Evolutionary conservation across 805 yeast species (phyloP).

Genomic region (Ogataea polymorpha): DNA sequence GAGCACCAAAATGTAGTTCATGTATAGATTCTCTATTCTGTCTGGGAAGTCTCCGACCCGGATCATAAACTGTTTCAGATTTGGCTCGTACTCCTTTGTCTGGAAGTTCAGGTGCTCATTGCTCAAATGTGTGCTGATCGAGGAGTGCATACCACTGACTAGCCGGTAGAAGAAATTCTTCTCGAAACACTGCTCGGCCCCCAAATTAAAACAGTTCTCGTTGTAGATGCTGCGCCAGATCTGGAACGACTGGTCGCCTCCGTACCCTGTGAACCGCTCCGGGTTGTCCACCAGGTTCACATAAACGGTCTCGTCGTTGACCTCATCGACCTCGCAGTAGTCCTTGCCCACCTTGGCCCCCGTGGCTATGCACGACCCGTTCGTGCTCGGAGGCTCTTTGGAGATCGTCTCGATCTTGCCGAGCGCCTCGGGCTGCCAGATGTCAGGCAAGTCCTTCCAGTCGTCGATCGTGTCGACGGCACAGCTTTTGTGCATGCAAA

Average conservation of each 20-base stretch:
- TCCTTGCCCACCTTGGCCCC: constrained; percentile 34
- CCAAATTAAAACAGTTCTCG: constrained; percentile 72
- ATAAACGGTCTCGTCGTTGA: constrained; percentile 68
- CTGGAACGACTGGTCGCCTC: constrained; percentile 86
- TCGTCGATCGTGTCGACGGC: constrained; percentile 84
- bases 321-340: constrained; percentile 65
- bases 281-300: constrained; percentile 88
- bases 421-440: constrained; percentile 70
- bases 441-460: constrained; percentile 66
- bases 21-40: constrained; percentile 82
- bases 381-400: constrained; percentile 28
- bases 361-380: constrained; percentile 27
- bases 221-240: constrained; percentile 92
- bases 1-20: constrained; percentile 85
- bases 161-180: constrained; percentile 85
- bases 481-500: constrained; percentile 84
- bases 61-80: constrained; percentile 75
- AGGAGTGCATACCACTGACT: constrained; percentile 91
- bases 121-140: constrained; percentile 88
- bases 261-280: constrained; percentile 94
- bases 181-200: constrained; percentile 64
- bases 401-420: constrained; percentile 45
- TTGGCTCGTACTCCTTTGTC: constrained; percentile 82
- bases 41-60: constrained; percentile 91
- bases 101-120: constrained; percentile 70